Evolutionary conservation across 140 eudicot species (phyloP), one percentile per base, ranked within the genome.

Genomic region (Oenanthe javanica): DNA sequence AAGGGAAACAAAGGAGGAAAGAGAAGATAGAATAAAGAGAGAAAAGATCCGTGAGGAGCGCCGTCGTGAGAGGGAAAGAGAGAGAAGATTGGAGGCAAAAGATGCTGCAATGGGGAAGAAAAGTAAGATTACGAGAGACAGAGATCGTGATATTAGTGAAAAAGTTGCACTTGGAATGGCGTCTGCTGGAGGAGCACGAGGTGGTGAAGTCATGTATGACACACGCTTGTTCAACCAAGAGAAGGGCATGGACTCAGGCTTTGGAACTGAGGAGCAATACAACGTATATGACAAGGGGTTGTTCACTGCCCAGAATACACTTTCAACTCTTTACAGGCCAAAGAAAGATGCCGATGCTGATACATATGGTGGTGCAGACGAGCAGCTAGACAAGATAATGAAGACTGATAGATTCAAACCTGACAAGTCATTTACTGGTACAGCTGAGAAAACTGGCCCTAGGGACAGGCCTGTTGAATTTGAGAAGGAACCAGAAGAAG

Each of bases 161-260:
- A 93, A 91, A 70, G 98, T 93, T 46, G 98, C 98, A 1, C 93
- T 93, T n/a, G 93, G 97, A 11, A 91, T 93, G 97, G 97, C 97
- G 2, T 84, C 93, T 0, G 84, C 86, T 5, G 96, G 97, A 8
- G 75, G 79, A 8, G 81, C 87, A 5, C 87, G 84, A 43, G 88
- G 87, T 31, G 95, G 96, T 0, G 98, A 94, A 77, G 97, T 91
- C 75, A 89, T 86, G 92, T 91, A 91, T 43, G 98, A 94, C 75
- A 92, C 89, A 64, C 84, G 97, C 61, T 43, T 94, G 78, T 93
- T 93, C 59, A 93, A 93, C 82, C 98, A 91, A 79, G 98, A 94
- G 84, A 91, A 88, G 80, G 98, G 98, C 43, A 91, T 87, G 94
- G 96, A 89, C 49, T 94, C 96, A 0, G 98, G 97, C n/a, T 93